Conservation (phyloP, 805 yeast genomes). For the Ogataea pini region DNA sequence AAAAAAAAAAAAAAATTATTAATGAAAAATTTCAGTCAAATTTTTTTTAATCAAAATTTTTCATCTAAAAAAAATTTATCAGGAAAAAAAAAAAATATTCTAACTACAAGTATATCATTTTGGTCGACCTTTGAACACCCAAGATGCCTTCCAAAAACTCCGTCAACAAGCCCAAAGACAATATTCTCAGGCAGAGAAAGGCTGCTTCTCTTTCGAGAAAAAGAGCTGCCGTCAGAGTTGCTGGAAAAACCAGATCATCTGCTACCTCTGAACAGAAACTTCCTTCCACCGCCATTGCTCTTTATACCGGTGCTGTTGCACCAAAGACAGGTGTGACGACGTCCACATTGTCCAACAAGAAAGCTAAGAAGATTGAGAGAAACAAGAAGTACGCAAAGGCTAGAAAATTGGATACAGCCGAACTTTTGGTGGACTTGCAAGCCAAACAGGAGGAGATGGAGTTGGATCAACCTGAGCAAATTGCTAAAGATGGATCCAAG, state of each 20-base stretch:
- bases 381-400: slow-evolving; percentile 69
- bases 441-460: slow-evolving; percentile 56
- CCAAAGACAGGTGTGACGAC: slow-evolving; percentile 45
- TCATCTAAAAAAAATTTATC: slow-evolving; percentile 9
- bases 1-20: not conserved
- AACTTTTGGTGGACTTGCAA: slow-evolving; percentile 48
- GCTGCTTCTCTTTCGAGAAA: slow-evolving; percentile 51
- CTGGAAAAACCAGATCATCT: slow-evolving; percentile 13
- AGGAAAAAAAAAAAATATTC: slow-evolving; percentile 5
- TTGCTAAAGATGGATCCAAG: slow-evolving; percentile 35
- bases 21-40: slow-evolving; percentile 18
- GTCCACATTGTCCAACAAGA: slow-evolving; percentile 70
- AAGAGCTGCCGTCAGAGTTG: slow-evolving; percentile 43
- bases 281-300: slow-evolving; percentile 40
- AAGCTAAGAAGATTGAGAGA: slow-evolving; percentile 76
- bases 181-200: slow-evolving; percentile 51
- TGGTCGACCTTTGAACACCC: not conserved
- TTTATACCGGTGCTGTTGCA: slow-evolving; percentile 40
- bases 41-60: not conserved
- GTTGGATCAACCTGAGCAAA: slow-evolving; percentile 35
- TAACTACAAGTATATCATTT: not conserved
- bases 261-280: slow-evolving; percentile 1
- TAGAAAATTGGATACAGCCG: slow-evolving; percentile 44
- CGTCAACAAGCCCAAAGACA: slow-evolving; percentile 75
- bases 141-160: slow-evolving; percentile 81